Conservation (phyloP, 2,329 filamentous ascomycete species). For the Polychaeton citri region DNA sequence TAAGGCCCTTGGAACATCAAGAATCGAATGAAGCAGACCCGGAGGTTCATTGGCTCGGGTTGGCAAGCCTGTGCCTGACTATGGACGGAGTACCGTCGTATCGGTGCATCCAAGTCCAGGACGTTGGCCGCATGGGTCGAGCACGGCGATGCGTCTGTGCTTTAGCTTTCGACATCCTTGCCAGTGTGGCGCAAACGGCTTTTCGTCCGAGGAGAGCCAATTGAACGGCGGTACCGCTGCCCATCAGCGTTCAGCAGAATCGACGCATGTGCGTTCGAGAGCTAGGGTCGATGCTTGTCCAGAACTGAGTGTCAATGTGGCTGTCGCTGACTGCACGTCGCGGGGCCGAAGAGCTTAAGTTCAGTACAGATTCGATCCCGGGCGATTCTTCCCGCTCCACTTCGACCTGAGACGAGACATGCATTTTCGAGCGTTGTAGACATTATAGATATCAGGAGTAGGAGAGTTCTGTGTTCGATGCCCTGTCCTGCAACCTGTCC, state of each 20-base stretch:
- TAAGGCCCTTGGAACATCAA: too few species aligned
- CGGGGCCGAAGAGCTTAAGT: not conserved
- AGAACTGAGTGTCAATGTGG: too few species aligned
- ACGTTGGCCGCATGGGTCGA: not conserved
- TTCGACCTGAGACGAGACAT: too few species aligned
- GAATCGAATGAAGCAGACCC: too few species aligned
- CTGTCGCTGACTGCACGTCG: not conserved
- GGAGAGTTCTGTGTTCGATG: too few species aligned
- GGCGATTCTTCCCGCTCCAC: too few species aligned
- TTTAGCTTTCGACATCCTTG: constrained; percentile 1
- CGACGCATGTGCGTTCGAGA: not conserved
- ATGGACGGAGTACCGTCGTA: not conserved
- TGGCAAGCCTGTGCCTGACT: not conserved
- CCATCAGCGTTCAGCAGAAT: not conserved
- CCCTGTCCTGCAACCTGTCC: too few species aligned
- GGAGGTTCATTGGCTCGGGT: too few species aligned
- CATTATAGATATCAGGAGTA: too few species aligned
- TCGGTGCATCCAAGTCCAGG: not conserved
- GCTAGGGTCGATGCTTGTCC: too few species aligned
- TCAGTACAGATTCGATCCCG: too few species aligned
- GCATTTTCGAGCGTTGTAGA: too few species aligned
- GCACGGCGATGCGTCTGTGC: not conserved
- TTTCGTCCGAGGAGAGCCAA: not conserved
- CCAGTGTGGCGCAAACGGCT: not conserved
- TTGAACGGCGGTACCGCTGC: not conserved